Percentiles rank a stretch among this genome's conserved stretches.
These are phyloP conservation scores for Mentha longifolia DNA, from an alignment of 257 asterid genomes.

Conservation along the genomic window DNA sequence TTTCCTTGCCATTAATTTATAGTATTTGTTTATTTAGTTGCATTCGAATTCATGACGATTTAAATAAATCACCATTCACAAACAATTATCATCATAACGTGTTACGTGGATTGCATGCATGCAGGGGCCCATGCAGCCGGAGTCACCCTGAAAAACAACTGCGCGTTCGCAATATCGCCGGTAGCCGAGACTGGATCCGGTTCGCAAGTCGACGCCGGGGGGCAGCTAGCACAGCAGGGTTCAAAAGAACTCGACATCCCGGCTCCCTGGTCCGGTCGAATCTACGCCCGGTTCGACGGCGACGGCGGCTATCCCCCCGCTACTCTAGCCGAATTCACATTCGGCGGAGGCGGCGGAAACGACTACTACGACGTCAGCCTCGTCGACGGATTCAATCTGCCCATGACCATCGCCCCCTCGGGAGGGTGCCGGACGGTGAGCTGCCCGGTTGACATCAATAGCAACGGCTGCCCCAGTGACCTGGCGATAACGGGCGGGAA, in stretches of 20 bases:
- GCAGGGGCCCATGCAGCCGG: constrained; percentile 43
- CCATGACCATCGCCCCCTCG: constrained; percentile 49
- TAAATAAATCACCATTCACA: too few relatives aligned
- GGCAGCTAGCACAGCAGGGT: constrained; percentile 34
- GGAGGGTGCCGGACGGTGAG: too few relatives aligned
- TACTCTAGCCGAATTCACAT: constrained; percentile 85
- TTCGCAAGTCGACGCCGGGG: background rate
- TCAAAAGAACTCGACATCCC: constrained; percentile 27
- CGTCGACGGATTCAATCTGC: constrained; percentile 88
- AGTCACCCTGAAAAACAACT: constrained; percentile 49
- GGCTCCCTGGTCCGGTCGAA: constrained; percentile 54
- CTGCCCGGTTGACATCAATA: too few relatives aligned
- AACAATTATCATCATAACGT: too few relatives aligned
- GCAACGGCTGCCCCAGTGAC: background rate
- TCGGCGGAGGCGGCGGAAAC: constrained; percentile 70
- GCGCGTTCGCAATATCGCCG: constrained; percentile 56
- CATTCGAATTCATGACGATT: too few relatives aligned
- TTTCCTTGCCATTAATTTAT: too few relatives aligned
- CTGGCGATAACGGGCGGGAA: background rate
- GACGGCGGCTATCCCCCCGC: too few relatives aligned
- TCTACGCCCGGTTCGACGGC: too few relatives aligned
- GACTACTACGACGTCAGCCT: constrained; percentile 93
- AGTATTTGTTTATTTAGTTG: too few relatives aligned
- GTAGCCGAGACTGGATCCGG: constrained; percentile 52
- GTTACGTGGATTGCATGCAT: too few relatives aligned